A percentile compares a stretch with the other conserved stretches of the same genome.
These are phyloP conservation scores for Leucaena leucocephala DNA, from an alignment of 306 rosid genomes.

Conservation along the genomic window DNA sequence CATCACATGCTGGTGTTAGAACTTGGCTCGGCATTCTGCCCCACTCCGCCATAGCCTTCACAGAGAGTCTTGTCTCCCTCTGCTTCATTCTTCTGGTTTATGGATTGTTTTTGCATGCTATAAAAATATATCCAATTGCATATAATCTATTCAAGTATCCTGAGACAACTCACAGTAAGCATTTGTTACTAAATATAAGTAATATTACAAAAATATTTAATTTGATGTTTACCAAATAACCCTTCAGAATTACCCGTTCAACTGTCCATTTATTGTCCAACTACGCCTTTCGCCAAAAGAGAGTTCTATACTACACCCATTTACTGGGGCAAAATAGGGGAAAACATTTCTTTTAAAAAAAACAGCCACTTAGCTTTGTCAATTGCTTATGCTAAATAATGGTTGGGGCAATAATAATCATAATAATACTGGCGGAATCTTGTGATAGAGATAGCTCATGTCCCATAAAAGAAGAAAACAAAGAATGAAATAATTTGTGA, in stretches of 20 bases:
- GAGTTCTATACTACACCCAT: background rate
- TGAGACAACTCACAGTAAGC: no score
- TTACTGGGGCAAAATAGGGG: no score
- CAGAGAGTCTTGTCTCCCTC: background rate
- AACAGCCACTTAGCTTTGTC: no score
- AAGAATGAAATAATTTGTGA: background rate
- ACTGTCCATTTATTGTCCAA: background rate
- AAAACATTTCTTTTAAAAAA: no score
- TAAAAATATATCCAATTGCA: no score
- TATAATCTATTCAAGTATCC: no score
- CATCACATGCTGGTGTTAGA: slow-evolving; percentile 31
- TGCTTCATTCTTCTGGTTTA: slow-evolving; percentile 7
- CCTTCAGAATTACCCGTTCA: background rate
- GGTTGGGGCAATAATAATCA: background rate
- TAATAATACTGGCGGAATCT: background rate
- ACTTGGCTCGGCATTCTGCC: slow-evolving; percentile 24
- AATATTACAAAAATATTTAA: no score
- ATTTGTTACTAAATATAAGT: no score
- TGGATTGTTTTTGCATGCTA: no score
- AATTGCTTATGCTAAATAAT: no score
- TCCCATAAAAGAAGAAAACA: background rate
- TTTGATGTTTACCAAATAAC: background rate
- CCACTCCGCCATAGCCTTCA: slow-evolving; percentile 28
- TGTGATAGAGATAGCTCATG: background rate
- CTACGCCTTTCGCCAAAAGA: no score